Evolutionary conservation across 2,329 filamentous ascomycete genomes (phyloP).

Genomic region (Acarospora socialis): DNA sequence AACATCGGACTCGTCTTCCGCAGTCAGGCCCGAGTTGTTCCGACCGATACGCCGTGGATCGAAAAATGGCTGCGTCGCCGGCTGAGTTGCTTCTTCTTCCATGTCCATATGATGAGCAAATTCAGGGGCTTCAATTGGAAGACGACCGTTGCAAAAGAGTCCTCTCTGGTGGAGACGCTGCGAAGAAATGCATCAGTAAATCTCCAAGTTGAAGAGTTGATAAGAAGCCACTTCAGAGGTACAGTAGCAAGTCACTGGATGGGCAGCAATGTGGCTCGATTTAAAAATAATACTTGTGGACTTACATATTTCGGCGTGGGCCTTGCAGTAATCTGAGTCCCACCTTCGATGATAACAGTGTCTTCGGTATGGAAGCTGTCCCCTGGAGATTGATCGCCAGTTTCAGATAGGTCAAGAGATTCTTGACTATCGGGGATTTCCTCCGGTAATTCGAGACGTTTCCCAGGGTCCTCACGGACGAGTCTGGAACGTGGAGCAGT

Average conservation of each 20-base stretch:
- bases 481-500: too few species aligned
- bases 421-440: constrained; percentile 6
- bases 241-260: background rate
- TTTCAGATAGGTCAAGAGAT: background rate
- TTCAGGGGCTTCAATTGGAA: constrained; percentile 6
- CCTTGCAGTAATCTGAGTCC: constrained; percentile 1
- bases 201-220: background rate
- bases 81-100: constrained; percentile 36
- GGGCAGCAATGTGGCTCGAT: too few species aligned
- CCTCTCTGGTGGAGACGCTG: constrained; percentile 8
- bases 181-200: background rate
- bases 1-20: constrained; percentile 75
- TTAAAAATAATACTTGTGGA: too few species aligned
- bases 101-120: constrained; percentile 10
- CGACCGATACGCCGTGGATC: constrained; percentile 68
- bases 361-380: background rate
- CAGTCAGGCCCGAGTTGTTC: constrained; percentile 68
- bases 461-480: constrained; percentile 4
- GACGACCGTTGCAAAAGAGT: constrained; percentile 8
- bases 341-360: constrained; percentile 4
- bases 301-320: constrained; percentile 1
- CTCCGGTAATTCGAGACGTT: constrained; percentile 1
- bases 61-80: constrained; percentile 62
- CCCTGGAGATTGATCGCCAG: background rate
- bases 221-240: background rate